Percentiles rank a stretch among this genome's conserved stretches.
phyloP scores from a whole-genome alignment of 106 monocot genomes.

The Acorus calamus region DNA sequence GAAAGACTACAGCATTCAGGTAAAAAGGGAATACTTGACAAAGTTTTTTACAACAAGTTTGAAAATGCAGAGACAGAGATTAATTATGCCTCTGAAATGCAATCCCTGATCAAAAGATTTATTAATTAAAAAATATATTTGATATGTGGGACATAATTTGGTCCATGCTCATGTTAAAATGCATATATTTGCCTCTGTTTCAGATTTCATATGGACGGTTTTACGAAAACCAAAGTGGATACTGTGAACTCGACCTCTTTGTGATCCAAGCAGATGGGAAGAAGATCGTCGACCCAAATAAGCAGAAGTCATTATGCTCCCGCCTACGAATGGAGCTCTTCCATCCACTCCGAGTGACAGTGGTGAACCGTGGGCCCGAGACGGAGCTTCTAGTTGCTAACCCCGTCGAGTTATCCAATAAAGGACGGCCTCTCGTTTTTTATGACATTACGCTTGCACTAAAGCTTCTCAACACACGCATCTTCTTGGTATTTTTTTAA shows the following conservation, averaged over 20 bases:
- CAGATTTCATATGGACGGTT: slow-evolving; percentile 88
- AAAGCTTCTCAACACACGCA: slow-evolving; percentile 47
- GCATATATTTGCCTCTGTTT: not conserved
- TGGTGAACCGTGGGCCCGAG: slow-evolving; percentile 68
- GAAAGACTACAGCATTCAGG: slow-evolving; percentile 90
- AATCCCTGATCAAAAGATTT: too few species aligned
- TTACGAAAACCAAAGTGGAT: slow-evolving; percentile 32
- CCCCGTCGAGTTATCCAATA: slow-evolving; percentile 70
- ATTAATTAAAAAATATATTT: too few species aligned
- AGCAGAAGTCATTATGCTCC: slow-evolving; percentile 49
- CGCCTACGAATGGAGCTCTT: slow-evolving; percentile 57
- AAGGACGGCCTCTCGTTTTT: slow-evolving; percentile 82
- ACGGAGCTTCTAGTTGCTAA: slow-evolving; percentile 81
- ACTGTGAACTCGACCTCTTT: slow-evolving; percentile 77
- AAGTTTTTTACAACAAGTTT: too few species aligned
- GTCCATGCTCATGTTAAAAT: too few species aligned
- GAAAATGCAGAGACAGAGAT: too few species aligned
- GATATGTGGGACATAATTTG: too few species aligned
- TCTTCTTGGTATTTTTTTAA: slow-evolving; percentile 47
- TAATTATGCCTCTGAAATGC: too few species aligned
- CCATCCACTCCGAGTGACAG: slow-evolving; percentile 46
- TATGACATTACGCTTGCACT: slow-evolving; percentile 83
- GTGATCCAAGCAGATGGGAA: slow-evolving; percentile 78
- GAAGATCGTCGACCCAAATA: slow-evolving; percentile 63
- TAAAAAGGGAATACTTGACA: slow-evolving; percentile 5